phyloP scores from a whole-genome alignment of 2,329 filamentous ascomycete species.

The Clonostachys rosea region DNA sequence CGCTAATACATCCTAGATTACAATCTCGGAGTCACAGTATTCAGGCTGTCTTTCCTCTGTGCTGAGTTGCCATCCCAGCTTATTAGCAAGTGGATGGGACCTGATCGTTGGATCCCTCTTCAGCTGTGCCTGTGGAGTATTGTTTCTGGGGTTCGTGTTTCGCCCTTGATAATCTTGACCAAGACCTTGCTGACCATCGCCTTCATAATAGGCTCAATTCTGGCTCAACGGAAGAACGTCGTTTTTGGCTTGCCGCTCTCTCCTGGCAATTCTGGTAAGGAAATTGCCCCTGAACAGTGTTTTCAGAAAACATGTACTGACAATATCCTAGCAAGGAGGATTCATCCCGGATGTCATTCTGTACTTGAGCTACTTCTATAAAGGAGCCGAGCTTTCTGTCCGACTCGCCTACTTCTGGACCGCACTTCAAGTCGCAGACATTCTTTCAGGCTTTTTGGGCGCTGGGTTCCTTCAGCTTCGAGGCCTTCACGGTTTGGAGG shows the following conservation, averaged over 20 bases:
- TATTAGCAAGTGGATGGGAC: conserved; percentile 51
- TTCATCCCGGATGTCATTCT: conserved; percentile 37
- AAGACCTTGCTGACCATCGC: too few species aligned
- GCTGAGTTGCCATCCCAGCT: conserved; percentile 53
- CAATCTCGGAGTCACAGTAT: conserved; percentile 24
- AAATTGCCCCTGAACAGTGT: conserved; percentile 24
- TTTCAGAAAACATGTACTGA: background rate
- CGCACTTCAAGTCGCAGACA: conserved; percentile 12
- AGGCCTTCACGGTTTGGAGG: conserved; percentile 12
- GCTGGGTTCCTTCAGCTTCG: conserved; percentile 16
- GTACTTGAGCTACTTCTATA: conserved; percentile 18
- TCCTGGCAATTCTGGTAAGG: conserved; percentile 27
- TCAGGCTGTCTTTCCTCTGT: conserved; percentile 20
- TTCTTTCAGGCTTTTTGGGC: conserved; percentile 13
- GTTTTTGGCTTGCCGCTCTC: conserved; percentile 21
- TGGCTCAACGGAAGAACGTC: conserved; percentile 23
- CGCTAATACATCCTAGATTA: conserved; percentile 10
- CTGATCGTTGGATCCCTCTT: conserved; percentile 55
- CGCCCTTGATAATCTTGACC: too few species aligned
- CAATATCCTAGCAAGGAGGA: conserved; percentile 26
- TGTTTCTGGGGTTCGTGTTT: conserved; percentile 26
- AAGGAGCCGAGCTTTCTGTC: conserved; percentile 14
- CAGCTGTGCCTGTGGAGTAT: conserved; percentile 54
- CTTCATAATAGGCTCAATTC: conserved; percentile 5
- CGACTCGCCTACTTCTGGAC: conserved; percentile 16